phyloP scores from a whole-genome alignment of 495 filamentous ascomycete genomes.

The Hypoxylon rickii region DNA sequence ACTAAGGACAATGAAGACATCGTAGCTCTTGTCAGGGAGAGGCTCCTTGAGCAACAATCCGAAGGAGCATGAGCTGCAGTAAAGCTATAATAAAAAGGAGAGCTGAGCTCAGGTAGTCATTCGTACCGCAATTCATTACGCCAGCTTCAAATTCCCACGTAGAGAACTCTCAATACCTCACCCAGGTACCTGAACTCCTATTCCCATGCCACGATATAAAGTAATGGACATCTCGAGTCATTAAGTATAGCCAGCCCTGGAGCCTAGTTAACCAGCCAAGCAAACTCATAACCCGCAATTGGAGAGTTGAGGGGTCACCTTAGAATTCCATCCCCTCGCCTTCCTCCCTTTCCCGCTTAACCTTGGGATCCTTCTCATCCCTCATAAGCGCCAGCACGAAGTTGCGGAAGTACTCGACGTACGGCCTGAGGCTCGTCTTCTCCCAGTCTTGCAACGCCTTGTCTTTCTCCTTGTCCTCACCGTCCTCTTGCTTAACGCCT shows the following conservation, averaged over 20 bases:
- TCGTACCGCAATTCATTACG: constrained; percentile 7
- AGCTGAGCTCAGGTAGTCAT: no score
- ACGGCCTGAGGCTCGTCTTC: constrained; percentile 93
- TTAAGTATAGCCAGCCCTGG: not conserved
- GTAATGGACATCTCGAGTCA: constrained; percentile 1
- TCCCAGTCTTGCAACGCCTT: constrained; percentile 79
- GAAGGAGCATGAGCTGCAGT: not conserved
- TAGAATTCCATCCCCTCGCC: constrained; percentile 64
- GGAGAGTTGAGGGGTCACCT: not conserved
- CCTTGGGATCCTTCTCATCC: constrained; percentile 75
- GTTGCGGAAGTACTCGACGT: constrained; percentile 82
- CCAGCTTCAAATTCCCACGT: constrained; percentile 4
- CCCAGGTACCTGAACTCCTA: constrained; percentile 9
- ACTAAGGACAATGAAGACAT: constrained; percentile 15
- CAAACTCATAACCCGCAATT: not conserved
- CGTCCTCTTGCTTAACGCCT: constrained; percentile 31
- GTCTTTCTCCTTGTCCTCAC: constrained; percentile 38
- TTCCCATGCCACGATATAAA: constrained; percentile 10
- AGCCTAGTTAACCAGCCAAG: not conserved
- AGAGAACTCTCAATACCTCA: not conserved
- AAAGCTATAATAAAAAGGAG: no score
- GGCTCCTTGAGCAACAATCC: constrained; percentile 21
- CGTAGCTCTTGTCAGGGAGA: constrained; percentile 29
- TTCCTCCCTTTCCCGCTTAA: constrained; percentile 68
- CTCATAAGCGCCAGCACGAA: constrained; percentile 80